These are phyloP conservation scores for Cornus kousa DNA, from an alignment of 148 eudicot genomes.

Conservation along the genomic window DNA sequence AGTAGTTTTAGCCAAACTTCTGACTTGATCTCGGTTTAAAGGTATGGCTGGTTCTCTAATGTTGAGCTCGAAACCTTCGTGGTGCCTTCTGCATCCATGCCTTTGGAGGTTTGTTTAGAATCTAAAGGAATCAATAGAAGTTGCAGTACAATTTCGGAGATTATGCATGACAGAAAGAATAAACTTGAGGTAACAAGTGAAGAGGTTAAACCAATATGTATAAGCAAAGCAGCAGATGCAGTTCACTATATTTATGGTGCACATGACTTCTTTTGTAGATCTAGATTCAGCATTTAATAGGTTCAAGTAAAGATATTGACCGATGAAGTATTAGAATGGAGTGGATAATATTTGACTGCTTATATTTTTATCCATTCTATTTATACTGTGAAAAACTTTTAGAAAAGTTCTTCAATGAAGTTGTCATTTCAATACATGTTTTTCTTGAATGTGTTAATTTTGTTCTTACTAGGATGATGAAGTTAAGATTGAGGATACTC, in stretches of 20 bases:
- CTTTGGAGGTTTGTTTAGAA: constrained; percentile 15
- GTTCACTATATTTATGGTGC: neutral
- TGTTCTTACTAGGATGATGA: constrained; percentile 39
- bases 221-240: constrained; percentile 21
- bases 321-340: neutral
- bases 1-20: constrained; percentile 12
- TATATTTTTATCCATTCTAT: neutral
- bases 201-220: constrained; percentile 22
- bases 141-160: constrained; percentile 13
- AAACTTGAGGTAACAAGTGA: constrained; percentile 17
- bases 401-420: neutral
- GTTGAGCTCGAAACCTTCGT: constrained; percentile 24
- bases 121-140: constrained; percentile 24
- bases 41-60: constrained; percentile 79
- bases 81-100: constrained; percentile 22
- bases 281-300: neutral
- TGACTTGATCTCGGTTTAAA: constrained; percentile 37
- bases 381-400: neutral
- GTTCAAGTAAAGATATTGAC: neutral
- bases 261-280: neutral
- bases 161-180: constrained; percentile 17
- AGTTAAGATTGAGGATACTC: constrained; percentile 22
- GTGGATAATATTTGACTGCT: too few species aligned
- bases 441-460: constrained; percentile 4
- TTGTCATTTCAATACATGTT: neutral